A percentile compares a stretch with the other conserved stretches of the same genome.
Conservation (phyloP, 2,329 filamentous ascomycete species). For the Didymellaceae sp. region DNA sequence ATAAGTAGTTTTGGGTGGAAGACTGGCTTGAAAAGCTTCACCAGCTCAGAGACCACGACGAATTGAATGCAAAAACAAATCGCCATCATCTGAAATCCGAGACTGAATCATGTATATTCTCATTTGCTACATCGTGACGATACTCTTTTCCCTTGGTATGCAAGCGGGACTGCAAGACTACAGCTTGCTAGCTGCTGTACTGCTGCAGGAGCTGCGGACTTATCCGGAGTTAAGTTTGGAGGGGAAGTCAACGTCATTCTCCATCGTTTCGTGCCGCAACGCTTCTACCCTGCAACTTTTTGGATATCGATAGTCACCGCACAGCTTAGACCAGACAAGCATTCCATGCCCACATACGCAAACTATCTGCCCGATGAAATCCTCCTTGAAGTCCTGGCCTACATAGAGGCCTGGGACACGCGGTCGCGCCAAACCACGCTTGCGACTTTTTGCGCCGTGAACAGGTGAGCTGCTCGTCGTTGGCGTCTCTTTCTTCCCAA, state of each 20-base stretch:
- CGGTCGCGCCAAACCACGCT: slow-evolving; percentile 55
- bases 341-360: slow-evolving; percentile 13
- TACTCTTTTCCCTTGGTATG: too few species aligned
- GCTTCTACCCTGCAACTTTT: slow-evolving; percentile 4
- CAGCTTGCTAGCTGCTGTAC: too few species aligned
- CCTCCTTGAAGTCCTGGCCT: slow-evolving; percentile 57
- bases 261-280: not conserved
- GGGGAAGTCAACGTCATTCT: slow-evolving; percentile 11
- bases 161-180: too few species aligned
- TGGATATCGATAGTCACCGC: not conserved
- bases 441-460: slow-evolving; percentile 57
- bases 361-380: slow-evolving; percentile 62
- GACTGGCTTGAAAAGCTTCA: not conserved
- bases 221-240: slow-evolving; percentile 3
- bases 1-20: not conserved
- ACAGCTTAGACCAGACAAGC: too few species aligned
- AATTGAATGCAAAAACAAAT: not conserved
- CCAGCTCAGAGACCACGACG: not conserved
- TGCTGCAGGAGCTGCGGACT: too few species aligned
- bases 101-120: not conserved
- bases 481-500: not conserved
- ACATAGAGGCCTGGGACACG: slow-evolving; percentile 44
- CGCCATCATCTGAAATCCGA: not conserved
- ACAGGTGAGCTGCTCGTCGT: slow-evolving; percentile 29
- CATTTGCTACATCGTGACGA: too few species aligned